Percentiles rank a stretch among this genome's conserved stretches.
Evolutionary conservation across 1,139 yeast genomes (phyloP).

Genomic region (Candida glucosophila): DNA sequence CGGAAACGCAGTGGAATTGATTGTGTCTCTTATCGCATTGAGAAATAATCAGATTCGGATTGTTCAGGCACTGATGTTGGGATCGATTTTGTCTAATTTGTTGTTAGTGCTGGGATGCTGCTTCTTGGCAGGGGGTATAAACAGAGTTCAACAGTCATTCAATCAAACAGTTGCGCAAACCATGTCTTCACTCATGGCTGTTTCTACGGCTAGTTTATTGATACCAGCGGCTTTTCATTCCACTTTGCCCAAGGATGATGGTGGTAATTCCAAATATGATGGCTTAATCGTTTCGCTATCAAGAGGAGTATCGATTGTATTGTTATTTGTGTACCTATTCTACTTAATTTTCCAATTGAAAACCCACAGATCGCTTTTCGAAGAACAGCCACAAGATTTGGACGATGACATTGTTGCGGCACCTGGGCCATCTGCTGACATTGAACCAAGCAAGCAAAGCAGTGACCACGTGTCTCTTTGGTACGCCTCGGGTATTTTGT

Average conservation of each 20-base stretch:
- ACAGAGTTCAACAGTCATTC: conserved; percentile 77
- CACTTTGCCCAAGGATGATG: conserved; percentile 47
- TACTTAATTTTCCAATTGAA: conserved; percentile 81
- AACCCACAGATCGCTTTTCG: conserved; percentile 61
- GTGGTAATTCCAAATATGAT: conserved; percentile 24
- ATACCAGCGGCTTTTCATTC: conserved; percentile 97
- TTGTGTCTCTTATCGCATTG: conserved; percentile 87
- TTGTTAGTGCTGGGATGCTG: conserved; percentile 92
- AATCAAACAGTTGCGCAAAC: conserved; percentile 97
- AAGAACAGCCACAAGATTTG: conserved; percentile 29
- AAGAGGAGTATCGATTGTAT: conserved; percentile 76
- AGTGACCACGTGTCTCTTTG: conserved; percentile 24
- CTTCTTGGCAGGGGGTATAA: conserved; percentile 86
- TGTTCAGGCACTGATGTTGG: conserved; percentile 96
- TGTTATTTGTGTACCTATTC: conserved; percentile 68
- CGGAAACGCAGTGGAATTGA: conserved; percentile 90
- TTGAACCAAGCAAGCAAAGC: conserved; percentile 19
- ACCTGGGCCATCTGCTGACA: conserved; percentile 8
- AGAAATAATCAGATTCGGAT: conserved; percentile 80
- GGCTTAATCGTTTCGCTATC: conserved; percentile 63
- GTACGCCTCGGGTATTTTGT: conserved; percentile 40
- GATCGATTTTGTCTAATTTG: conserved; percentile 81
- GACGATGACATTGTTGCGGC: conserved; percentile 27
- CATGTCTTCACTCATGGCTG: conserved; percentile 87
- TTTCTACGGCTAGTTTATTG: conserved; percentile 78